These are phyloP conservation scores for Withania somnifera DNA, from an alignment of 305 asterid genomes.

Conservation along the genomic window DNA sequence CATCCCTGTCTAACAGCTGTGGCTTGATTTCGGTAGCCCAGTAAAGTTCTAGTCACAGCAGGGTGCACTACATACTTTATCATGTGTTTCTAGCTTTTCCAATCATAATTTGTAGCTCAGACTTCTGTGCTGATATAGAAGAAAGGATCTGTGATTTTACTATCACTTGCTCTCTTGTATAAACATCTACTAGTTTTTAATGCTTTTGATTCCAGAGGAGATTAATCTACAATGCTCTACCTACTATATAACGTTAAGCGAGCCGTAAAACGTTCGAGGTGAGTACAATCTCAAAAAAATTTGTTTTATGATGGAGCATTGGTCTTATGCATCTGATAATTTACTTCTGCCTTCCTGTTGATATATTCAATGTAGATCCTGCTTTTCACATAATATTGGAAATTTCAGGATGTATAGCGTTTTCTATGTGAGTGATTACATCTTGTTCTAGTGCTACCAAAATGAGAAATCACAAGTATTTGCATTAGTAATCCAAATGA, in stretches of 20 bases:
- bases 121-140: constrained; percentile 9
- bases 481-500: background rate
- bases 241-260: background rate
- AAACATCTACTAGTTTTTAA: constrained; percentile 8
- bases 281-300: background rate
- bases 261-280: background rate
- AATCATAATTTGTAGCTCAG: background rate
- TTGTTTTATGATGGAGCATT: background rate
- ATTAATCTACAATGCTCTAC: background rate
- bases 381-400: background rate
- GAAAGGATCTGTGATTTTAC: background rate
- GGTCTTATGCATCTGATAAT: background rate
- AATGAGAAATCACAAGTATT: background rate
- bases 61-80: background rate
- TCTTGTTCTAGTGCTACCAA: background rate
- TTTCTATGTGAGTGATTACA: background rate
- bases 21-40: constrained; percentile 27
- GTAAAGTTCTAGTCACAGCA: background rate
- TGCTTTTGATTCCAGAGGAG: constrained; percentile 9
- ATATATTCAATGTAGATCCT: background rate
- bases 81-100: background rate
- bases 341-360: background rate
- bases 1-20: constrained; percentile 78
- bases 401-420: background rate
- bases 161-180: constrained; percentile 3